Conservation (phyloP, 371 early-diverging fungal genomes). For the Circinella umbellata region DNA sequence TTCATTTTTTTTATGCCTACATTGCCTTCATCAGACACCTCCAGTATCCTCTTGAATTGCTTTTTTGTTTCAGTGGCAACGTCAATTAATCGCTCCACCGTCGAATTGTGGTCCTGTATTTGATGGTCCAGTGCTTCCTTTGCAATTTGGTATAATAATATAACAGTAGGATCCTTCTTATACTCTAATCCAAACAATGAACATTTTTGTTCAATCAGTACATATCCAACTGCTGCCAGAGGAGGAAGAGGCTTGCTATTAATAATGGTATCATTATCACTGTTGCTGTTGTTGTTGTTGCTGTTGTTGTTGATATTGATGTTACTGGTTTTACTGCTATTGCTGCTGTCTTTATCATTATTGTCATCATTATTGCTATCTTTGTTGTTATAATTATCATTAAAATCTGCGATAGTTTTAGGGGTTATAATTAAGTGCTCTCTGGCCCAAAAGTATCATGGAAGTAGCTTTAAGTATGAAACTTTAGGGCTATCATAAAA, state of each 20-base stretch:
- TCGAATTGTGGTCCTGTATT: no score
- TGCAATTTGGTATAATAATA: neutral
- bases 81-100: neutral
- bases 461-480: neutral
- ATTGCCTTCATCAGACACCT: neutral
- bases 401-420: conserved; percentile 1
- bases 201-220: neutral
- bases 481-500: neutral
- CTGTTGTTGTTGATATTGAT: no score
- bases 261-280: neutral
- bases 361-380: no score
- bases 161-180: neutral
- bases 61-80: neutral
- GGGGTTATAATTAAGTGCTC: conserved; percentile 10
- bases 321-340: no score
- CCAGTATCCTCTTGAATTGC: neutral
- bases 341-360: no score
- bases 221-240: neutral
- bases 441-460: conserved; percentile 11
- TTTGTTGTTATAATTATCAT: neutral
- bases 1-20: neutral
- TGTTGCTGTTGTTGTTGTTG: no score
- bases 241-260: neutral
- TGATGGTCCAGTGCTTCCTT: neutral
- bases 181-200: neutral